These are phyloP conservation scores for Eragrostis curvula DNA, from an alignment of 176 grass and related monocot species.

Conservation along the genomic window DNA sequence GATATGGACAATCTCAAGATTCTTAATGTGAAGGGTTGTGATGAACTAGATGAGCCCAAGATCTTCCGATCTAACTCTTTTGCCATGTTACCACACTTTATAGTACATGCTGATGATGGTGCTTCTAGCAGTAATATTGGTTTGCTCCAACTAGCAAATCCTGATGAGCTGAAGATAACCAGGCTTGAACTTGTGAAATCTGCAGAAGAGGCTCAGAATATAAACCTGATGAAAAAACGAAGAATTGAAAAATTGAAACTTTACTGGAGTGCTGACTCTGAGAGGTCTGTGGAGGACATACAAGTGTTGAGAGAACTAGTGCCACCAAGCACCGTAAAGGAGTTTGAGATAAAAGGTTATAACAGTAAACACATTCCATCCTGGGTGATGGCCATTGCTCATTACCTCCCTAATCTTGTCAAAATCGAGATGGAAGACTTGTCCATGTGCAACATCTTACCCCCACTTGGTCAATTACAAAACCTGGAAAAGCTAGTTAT, in stretches of 20 bases:
- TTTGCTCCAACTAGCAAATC: neutral
- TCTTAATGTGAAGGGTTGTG: neutral
- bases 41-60: neutral
- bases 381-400: neutral
- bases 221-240: neutral
- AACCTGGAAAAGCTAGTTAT: neutral
- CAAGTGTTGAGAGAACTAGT: neutral
- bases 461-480: constrained; percentile 19
- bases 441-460: neutral
- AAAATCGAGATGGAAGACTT: neutral
- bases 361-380: neutral
- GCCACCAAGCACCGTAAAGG: neutral
- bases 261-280: neutral
- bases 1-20: neutral
- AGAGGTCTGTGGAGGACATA: constrained; percentile 10
- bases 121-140: neutral
- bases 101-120: neutral
- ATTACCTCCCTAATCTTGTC: constrained; percentile 15
- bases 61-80: neutral
- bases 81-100: constrained; percentile 8
- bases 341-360: neutral
- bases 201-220: neutral
- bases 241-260: neutral
- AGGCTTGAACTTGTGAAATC: constrained; percentile 19
- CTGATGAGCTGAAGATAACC: neutral